Base-by-base conservation (phyloP, 768 basidiomycete genomes). In the Suillus cothurnatus region DNA sequence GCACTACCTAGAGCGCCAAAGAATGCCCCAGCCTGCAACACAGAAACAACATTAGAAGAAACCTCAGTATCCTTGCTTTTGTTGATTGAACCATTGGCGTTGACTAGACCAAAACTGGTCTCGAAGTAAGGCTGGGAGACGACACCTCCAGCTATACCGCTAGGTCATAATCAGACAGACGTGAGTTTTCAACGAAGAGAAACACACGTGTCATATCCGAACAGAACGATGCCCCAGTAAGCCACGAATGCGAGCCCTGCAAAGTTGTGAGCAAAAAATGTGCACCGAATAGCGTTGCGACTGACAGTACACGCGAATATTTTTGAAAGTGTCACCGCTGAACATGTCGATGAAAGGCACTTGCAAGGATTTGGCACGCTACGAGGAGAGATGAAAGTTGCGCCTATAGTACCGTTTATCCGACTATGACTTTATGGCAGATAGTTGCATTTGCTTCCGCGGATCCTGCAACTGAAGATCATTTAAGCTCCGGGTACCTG, bases 21-120 rank as follows among this genome's bases (percentile, higher is more conserved):
- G 83, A 95, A 94, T 1, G 92, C 92, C 14, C 93, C 93, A 5
- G 88, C 92, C 73, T 95, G 94, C 12, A 95, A 82, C 5, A 95
- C 91, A 4, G 94, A 92, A 21, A 95, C 94, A 50, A 96, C 89
- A 68, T 92, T 93, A 50, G 90, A 89, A 0, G 88, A 89, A n/a
- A 94, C 80, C 5, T 81, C 78, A 63, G 89, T 84, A 23, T 75
- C 69, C 43, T 79, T 75, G 28, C 66, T 67, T 26, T 72, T 70
- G 72, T 88, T 76, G 49, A 75, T 72, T 1, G 69, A 70, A 28
- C 86, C 86, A 62, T 85, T 74, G 1, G 78, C 61, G 41, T 83
- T 79, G 60, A 80, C 73, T 61, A 91, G 80, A 19, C 86, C 86
- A 71, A 94, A 94, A 55, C 86, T 82, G 15, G 77, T 53, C 68